Evolutionary conservation across 192 early-diverging fungal genomes (phyloP), one percentile per base, ranked within the genome.

Genomic region (Rhizophagus sp.): DNA sequence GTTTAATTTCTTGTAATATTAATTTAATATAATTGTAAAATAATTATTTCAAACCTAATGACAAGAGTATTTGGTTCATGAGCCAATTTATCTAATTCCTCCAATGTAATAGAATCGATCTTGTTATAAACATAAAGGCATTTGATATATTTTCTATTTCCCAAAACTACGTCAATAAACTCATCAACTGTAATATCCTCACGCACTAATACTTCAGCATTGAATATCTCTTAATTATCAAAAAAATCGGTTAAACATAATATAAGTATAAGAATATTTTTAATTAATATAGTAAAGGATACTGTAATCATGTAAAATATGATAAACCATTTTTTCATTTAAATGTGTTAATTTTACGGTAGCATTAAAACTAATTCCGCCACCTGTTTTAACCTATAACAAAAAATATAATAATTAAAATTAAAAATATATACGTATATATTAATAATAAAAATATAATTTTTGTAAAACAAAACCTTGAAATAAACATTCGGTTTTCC

Each of bases 81-180:
- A n/a, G 98, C 96, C 74, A 99, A 88, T 78, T 90, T 84, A 86
- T 99, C 95, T 11, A 99, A 91, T 84, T 98, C 96, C 85, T 98
- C 97, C 67, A 99, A 91, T 10, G 95, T 95, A 68, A 99, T 94
- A 69, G 92, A 90, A 81, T 99, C 98, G 65, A 98, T 95, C 90
- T 99, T 99, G 91, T 99, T 99, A 89, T 95, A 95, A 76, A 90
- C 93, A 85, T 98, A 99, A 34, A 99, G 87, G 79, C 96, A 97
- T n/a, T 91, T 90, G 44, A 99, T 90, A 81, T 99, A 97, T 83
- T 96, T 97, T 73, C 98, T 91, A 89, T 98, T 98, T 30, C 97
- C 97, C 19, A 99, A 90, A 7, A 99, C 93, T n/a, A 99, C 95
- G 85, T 99, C 98, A 81, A 99, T 96, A 83, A 99, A 98, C 81